phyloP scores from a whole-genome alignment of 2,329 filamentous ascomycete genomes.

The Tolypocladium pustulatum region DNA sequence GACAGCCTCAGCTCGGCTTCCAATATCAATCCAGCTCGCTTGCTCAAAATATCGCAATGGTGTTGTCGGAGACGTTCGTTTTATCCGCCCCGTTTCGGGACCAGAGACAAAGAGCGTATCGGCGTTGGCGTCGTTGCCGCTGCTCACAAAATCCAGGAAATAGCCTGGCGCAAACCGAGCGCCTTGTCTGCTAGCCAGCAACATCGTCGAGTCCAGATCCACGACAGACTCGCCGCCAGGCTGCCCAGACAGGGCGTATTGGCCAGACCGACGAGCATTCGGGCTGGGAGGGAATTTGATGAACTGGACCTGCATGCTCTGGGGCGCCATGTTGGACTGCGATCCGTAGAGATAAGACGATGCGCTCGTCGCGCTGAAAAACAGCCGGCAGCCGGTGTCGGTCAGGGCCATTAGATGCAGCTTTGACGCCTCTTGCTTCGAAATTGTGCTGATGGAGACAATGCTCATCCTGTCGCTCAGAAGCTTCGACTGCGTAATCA shows the following conservation, averaged over 20 bases:
- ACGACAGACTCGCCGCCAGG: conserved; percentile 27
- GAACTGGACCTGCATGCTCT: conserved; percentile 95
- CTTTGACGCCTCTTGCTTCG: conserved; percentile 66
- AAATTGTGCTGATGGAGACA: conserved; percentile 77
- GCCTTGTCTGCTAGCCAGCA: conserved; percentile 40
- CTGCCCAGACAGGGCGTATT: conserved; percentile 8
- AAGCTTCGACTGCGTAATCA: conserved; percentile 64
- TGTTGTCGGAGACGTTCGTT: conserved; percentile 42
- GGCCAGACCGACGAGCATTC: conserved; percentile 16
- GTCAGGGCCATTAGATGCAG: conserved; percentile 87
- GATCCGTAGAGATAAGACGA: conserved; percentile 54
- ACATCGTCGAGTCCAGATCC: conserved; percentile 37
- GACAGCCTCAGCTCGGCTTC: conserved; percentile 64
- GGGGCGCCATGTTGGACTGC: conserved; percentile 57
- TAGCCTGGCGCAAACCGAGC: conserved; percentile 73
- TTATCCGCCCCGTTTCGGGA: conserved; percentile 80
- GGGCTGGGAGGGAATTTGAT: conserved; percentile 76
- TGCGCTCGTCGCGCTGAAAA: conserved; percentile 79
- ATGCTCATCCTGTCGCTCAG: conserved; percentile 62
- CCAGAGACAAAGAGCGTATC: conserved; percentile 75
- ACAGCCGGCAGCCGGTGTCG: conserved; percentile 81
- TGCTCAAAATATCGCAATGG: conserved; percentile 63
- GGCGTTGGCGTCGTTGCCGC: conserved; percentile 45
- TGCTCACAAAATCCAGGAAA: conserved; percentile 75
- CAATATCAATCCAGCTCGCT: conserved; percentile 68